Evolutionary conservation across 768 basidiomycete species (phyloP).

Genomic region (Auricularia heimuer): DNA sequence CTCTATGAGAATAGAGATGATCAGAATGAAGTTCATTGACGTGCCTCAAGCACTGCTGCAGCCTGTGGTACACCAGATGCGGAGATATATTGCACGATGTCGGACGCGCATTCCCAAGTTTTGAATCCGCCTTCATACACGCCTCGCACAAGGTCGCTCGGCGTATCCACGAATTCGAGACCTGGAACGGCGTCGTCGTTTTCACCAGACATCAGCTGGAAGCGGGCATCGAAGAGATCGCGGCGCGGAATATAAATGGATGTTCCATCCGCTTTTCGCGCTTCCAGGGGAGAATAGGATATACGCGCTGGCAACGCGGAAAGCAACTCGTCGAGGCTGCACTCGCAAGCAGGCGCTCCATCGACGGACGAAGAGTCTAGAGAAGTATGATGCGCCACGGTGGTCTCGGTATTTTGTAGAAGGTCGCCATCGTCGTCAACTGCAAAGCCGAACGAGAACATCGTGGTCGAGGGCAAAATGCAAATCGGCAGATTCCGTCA

Average conservation of each 20-base stretch:
- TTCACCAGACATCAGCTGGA: conserved; percentile 70
- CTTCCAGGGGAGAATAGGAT: neutral
- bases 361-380: neutral
- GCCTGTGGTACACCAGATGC: conserved; percentile 34
- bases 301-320: neutral
- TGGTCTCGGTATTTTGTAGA: neutral
- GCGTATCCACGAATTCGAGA: conserved; percentile 63
- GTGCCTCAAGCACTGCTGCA: conserved; percentile 63
- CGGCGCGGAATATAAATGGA: conserved; percentile 44
- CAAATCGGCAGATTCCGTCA: too few species aligned
- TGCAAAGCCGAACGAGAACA: neutral
- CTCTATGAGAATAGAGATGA: conserved; percentile 3
- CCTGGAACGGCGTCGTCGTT: conserved; percentile 24
- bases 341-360: neutral
- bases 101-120: conserved; percentile 94
- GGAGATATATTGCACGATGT: conserved; percentile 60
- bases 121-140: conserved; percentile 95
- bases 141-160: conserved; percentile 84
- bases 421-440: neutral
- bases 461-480: neutral
- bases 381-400: neutral
- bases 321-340: neutral
- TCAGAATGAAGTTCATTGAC: conserved; percentile 11
- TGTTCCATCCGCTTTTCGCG: neutral
- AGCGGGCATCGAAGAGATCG: conserved; percentile 93